phyloP scores from a whole-genome alignment of 441 rosid species.

The Gossypium gossypioides region DNA sequence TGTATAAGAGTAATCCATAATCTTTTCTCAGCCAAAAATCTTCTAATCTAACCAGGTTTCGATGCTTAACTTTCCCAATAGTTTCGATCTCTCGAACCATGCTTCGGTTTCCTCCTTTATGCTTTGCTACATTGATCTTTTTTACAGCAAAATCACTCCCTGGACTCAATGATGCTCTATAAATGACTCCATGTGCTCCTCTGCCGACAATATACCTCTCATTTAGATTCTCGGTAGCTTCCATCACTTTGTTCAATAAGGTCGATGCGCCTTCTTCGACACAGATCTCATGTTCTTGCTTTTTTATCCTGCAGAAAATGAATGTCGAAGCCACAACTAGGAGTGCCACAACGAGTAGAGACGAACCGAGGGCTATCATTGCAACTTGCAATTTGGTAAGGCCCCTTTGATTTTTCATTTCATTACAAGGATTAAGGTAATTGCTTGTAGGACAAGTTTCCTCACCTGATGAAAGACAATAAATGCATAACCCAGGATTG shows the following conservation, averaged over 20 bases:
- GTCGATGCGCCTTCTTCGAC: slow-evolving; percentile 39
- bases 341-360: slow-evolving; percentile 25
- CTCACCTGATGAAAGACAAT: slow-evolving; percentile 22
- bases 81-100: slow-evolving; percentile 65
- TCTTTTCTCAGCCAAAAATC: slow-evolving; percentile 71
- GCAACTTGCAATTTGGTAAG: slow-evolving; percentile 25
- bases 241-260: slow-evolving; percentile 40
- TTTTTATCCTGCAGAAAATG: slow-evolving; percentile 17
- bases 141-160: slow-evolving; percentile 48
- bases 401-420: slow-evolving; percentile 20
- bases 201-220: slow-evolving; percentile 55
- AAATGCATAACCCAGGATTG: slow-evolving; percentile 51
- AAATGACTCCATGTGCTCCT: slow-evolving; percentile 71
- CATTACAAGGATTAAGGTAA: slow-evolving; percentile 31
- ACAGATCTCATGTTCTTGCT: slow-evolving; percentile 28
- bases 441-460: slow-evolving; percentile 22
- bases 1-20: slow-evolving; percentile 53
- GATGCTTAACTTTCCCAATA: slow-evolving; percentile 50
- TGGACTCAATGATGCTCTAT: slow-evolving; percentile 41
- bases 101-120: slow-evolving; percentile 37
- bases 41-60: slow-evolving; percentile 61
- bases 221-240: slow-evolving; percentile 59
- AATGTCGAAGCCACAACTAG: slow-evolving; percentile 29
- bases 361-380: slow-evolving; percentile 34
- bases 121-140: slow-evolving; percentile 41